Base-by-base conservation (phyloP, 129 eudicot genomes). In the Smallanthus sonchifolius region DNA sequence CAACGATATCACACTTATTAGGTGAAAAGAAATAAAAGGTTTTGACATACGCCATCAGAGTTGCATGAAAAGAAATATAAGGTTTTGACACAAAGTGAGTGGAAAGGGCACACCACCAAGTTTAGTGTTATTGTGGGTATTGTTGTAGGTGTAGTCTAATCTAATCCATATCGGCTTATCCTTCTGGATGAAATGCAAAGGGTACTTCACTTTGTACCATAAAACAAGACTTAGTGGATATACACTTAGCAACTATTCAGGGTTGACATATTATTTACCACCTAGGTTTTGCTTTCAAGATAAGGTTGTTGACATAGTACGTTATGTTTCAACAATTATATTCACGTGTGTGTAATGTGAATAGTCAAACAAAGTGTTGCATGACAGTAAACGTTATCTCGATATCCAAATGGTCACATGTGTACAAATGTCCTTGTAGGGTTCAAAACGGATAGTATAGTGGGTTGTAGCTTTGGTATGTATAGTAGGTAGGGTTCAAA, bases 121-220 rank as follows among this genome's bases (percentile, higher is more conserved):
- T 61, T 32, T 34, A 34, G 65, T 60, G 65, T 60, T 10, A 13
- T 13, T 51, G 24, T 15, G 16, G 24, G 57, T 51, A 10, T 45
- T 45, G 10, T 10, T 10, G 11, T 37, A 36, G 56, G 13, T 76
- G 67, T 42, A 52, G 70, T 77, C 57, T 35, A 15, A 66, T 78
- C 77, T 38, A 78, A 70, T 78, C 77, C 66, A 62, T 69, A 78
- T 48, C 16, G 76, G 76, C 57, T 35, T 67, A 66, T 76, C 74
- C 68, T 40, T 40, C 57, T 70, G 77, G 82, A 28, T 78, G 72
- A 78, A 51, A 49, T 63, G 59, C 72, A 38, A 28, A 62, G 70
- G 47, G 71, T 78, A 78, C 82, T 78, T 78, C 73, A 63, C 47
- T 63, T 78, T 64, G 82, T 78, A 78, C 82, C 77, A 78, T 70